Evolutionary conservation across 768 basidiomycete genomes (phyloP), one percentile per base, ranked within the genome.

Genomic region (Termitomyces titanicus): DNA sequence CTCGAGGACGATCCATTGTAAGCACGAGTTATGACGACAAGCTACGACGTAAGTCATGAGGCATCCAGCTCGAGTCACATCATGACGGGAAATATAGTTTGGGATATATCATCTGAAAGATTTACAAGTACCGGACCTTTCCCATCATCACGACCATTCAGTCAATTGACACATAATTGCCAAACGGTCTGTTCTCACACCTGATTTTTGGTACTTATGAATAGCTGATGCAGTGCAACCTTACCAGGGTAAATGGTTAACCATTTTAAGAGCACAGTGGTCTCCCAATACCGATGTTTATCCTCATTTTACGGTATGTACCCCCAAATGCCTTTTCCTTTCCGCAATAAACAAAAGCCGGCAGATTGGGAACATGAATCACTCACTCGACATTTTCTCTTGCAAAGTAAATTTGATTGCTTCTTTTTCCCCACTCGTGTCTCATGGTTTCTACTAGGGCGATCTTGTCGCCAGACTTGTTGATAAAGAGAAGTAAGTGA

Each of bases 21-120:
- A 92, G 89, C 67, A 94, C 92, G 5, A 85, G 86, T 66, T 94
- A 94, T 60, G 92, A 94, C 60, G 85, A 94, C 70, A 80, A 78
- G 3, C 59, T 94, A 34, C 76, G 89, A 62, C 62, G 92, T 92
- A 63, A 62, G 86, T 77, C 7, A 27, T 22, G 44, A 33, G n/a
- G 44, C 44, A 45, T 47, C 47, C 13, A 49, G 22, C 47, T 42
- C 49, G 37, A 31, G 38, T 18, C 2, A 24, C 40, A 25, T 50
- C 27, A 39, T 51, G 55, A 68, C 43, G 66, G 47, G 35, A 11
- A 38, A 15, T 61, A 45, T 25, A 94, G 92, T 94, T 34, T 94
- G 92, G 92, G 84, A 92, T 60, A 71, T 90, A 46, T 72, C 79
- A 18, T 78, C 83, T 1, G 67, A 75, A 10, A 70, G 68, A 54